Conservation (phyloP, 116 monocot species). For the Thalassia testudinum region DNA sequence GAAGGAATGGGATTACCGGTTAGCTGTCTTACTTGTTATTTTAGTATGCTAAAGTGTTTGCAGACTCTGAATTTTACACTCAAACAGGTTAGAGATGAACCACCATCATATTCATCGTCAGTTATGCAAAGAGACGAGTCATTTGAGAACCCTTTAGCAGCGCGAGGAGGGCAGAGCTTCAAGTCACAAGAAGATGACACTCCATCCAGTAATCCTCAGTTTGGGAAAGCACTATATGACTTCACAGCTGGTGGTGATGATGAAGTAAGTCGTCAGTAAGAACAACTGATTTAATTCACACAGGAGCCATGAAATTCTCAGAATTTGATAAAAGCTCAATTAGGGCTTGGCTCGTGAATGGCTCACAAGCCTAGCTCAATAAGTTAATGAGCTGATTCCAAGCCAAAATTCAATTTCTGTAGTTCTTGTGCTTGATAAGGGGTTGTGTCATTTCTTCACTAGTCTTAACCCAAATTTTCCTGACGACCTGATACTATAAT, state of each 20-base stretch:
- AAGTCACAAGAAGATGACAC: conserved; percentile 40
- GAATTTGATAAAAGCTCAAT: too few relatives aligned
- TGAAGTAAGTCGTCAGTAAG: conserved; percentile 37
- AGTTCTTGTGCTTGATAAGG: too few relatives aligned
- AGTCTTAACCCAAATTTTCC: too few relatives aligned
- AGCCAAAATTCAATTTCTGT: too few relatives aligned
- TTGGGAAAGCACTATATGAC: conserved; percentile 93
- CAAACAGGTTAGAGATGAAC: conserved; percentile 66
- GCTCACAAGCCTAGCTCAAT: too few relatives aligned
- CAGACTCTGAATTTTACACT: not conserved
- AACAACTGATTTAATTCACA: too few relatives aligned
- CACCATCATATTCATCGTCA: conserved; percentile 55
- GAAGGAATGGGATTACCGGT: conserved; percentile 41
- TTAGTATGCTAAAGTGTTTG: not conserved
- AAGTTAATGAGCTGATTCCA: too few relatives aligned
- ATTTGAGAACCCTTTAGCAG: conserved; percentile 80
- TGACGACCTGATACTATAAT: too few relatives aligned
- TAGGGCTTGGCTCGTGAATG: too few relatives aligned
- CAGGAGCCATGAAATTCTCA: too few relatives aligned
- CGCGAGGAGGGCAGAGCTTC: conserved; percentile 47
- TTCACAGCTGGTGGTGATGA: conserved; percentile 98
- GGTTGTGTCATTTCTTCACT: too few relatives aligned
- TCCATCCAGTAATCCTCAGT: conserved; percentile 37
- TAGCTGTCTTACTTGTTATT: conserved; percentile 1
- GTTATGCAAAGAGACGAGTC: conserved; percentile 60